Evolutionary conservation across 805 yeast species (phyloP).

Genomic region (Zygoascus ofunaensis): DNA sequence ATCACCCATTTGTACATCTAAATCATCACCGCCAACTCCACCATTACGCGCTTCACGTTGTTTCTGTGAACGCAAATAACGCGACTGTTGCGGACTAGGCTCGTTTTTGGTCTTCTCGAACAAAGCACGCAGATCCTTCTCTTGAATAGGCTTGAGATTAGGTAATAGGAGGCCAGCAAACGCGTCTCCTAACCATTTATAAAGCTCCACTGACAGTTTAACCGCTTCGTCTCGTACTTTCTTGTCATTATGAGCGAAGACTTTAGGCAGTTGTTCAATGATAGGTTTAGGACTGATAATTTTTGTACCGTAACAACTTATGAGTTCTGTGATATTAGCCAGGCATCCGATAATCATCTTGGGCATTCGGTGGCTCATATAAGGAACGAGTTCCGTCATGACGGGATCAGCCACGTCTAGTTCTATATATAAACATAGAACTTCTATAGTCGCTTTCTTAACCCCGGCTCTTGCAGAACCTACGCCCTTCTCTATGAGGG

Average conservation of each 20-base stretch:
- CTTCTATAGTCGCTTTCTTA: conserved; percentile 54
- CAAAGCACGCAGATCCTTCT: conserved; percentile 64
- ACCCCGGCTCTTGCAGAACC: conserved; percentile 69
- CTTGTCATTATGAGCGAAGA: conserved; percentile 79
- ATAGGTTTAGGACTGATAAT: conserved; percentile 50
- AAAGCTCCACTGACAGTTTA: conserved; percentile 55
- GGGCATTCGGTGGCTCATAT: conserved; percentile 56
- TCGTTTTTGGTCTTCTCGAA: conserved; percentile 44
- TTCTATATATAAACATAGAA: conserved; percentile 55
- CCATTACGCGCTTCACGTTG: conserved; percentile 30
- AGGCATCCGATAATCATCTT: conserved; percentile 66
- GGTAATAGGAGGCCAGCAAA: conserved; percentile 53
- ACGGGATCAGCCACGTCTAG: conserved; percentile 56
- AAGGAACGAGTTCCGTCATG: conserved; percentile 58
- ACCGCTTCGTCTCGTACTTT: conserved; percentile 77
- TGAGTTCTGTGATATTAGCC: conserved; percentile 46
- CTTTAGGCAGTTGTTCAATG: conserved; percentile 49
- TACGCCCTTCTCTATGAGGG: conserved; percentile 73
- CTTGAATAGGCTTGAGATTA: conserved; percentile 83
- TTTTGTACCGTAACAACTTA: conserved; percentile 53
- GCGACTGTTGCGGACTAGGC: conserved; percentile 36
- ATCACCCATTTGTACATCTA: conserved; percentile 34
- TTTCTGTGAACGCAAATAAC: conserved; percentile 48
- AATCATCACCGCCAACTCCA: conserved; percentile 18
- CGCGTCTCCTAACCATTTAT: conserved; percentile 63